Percentiles rank a stretch among this genome's conserved stretches.
These are phyloP conservation scores for Phytophthora tubulina DNA, from an alignment of 352 stramenopile species.

Conservation along the genomic window DNA sequence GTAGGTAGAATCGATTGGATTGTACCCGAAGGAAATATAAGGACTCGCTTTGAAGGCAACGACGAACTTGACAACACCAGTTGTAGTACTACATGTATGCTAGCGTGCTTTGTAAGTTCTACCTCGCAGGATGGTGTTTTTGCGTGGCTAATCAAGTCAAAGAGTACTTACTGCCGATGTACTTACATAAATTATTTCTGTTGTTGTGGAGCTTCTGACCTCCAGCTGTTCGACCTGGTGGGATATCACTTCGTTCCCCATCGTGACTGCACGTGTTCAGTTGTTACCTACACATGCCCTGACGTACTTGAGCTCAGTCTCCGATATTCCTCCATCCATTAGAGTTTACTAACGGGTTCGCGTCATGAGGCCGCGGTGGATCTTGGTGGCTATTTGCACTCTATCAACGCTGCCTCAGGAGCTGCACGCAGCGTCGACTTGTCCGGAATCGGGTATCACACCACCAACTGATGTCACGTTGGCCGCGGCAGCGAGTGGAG, in stretches of 20 bases:
- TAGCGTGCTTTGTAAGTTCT: too few relatives aligned
- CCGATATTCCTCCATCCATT: constrained; percentile 11
- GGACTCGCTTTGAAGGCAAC: too few relatives aligned
- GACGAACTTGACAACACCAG: too few relatives aligned
- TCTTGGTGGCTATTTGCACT: constrained; percentile 3
- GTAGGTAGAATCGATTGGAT: too few relatives aligned
- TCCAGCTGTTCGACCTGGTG: constrained; percentile 16
- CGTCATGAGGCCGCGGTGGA: constrained; percentile 21
- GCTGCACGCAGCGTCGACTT: constrained; percentile 25
- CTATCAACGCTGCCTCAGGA: constrained; percentile 7
- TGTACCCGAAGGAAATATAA: too few relatives aligned
- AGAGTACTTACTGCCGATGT: too few relatives aligned
- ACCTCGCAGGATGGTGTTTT: too few relatives aligned
- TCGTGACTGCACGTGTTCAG: constrained; percentile 35
- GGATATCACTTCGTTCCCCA: constrained; percentile 23
- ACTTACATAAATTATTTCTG: too few relatives aligned
- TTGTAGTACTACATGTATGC: too few relatives aligned
- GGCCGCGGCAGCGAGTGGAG: constrained; percentile 29
- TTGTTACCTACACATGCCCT: constrained; percentile 17
- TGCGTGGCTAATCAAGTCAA: too few relatives aligned
- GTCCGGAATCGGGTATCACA: constrained; percentile 35
- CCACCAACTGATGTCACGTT: constrained; percentile 34
- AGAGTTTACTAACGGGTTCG: constrained; percentile 13
- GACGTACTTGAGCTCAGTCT: constrained; percentile 12
- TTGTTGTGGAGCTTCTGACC: neutral